Evolutionary conservation across 306 rosid species (phyloP).

Genomic region (Arachis hypogaea): DNA sequence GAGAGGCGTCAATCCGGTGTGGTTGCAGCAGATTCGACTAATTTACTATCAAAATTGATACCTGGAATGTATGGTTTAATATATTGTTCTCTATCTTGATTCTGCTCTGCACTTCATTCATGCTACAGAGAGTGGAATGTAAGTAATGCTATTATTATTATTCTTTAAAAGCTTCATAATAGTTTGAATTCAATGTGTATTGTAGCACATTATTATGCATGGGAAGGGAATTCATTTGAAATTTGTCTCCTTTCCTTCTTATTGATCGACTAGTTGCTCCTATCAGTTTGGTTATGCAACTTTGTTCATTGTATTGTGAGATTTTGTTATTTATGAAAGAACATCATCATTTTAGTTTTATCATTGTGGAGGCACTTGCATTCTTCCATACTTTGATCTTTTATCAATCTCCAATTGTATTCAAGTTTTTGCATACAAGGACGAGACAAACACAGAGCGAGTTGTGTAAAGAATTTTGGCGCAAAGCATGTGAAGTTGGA

Average conservation of each 20-base stretch:
- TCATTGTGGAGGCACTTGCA: not conserved
- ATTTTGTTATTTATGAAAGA: conserved; percentile 22
- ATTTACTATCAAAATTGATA: conserved; percentile 23
- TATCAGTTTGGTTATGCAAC: conserved; percentile 5
- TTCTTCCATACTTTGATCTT: no score
- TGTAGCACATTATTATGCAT: conserved; percentile 32
- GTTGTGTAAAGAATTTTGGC: no score
- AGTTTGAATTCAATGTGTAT: conserved; percentile 32
- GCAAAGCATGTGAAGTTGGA: no score
- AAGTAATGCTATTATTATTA: conserved; percentile 34
- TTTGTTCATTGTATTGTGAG: not conserved
- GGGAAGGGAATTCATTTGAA: not conserved
- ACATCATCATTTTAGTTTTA: not conserved
- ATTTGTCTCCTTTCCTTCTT: conserved; percentile 16
- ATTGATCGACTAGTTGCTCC: conserved; percentile 9
- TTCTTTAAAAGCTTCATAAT: conserved; percentile 23
- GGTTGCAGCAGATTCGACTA: conserved; percentile 28
- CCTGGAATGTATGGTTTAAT: conserved; percentile 32
- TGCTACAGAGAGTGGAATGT: conserved; percentile 36
- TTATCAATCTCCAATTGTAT: not conserved
- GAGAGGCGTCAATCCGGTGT: conserved; percentile 49
- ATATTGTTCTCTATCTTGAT: conserved; percentile 25
- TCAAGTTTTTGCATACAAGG: not conserved
- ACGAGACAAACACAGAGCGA: no score
- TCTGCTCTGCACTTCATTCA: conserved; percentile 35